Percentiles rank a stretch among this genome's conserved stretches.
phyloP scores from a whole-genome alignment of 2,329 filamentous ascomycete genomes.

The Monosporascus sp. region DNA sequence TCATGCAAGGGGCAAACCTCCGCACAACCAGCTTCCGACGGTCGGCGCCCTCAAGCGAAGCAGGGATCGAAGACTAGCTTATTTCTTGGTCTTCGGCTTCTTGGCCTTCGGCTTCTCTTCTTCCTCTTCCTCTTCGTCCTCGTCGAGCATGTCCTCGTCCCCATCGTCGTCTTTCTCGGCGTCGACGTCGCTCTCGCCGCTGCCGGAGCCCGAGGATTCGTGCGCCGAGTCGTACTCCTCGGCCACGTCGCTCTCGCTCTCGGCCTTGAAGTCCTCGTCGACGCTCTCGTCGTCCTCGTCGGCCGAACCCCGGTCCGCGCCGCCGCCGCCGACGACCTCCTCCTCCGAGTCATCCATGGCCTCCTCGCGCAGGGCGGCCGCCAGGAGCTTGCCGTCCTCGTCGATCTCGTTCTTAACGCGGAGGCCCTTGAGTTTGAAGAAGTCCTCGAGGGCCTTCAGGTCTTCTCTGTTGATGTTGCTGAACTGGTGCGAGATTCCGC shows the following conservation, averaged over 20 bases:
- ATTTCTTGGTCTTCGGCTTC: conserved; percentile 33
- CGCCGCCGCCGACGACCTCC: conserved; percentile 61
- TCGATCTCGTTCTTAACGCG: conserved; percentile 99
- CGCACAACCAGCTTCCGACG: too few species aligned
- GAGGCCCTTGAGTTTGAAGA: conserved; percentile 93
- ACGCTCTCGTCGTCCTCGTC: conserved; percentile 95
- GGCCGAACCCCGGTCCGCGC: conserved; percentile 78
- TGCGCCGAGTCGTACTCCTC: conserved; percentile 94
- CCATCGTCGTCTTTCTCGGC: conserved; percentile 44
- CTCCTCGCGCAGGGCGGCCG: conserved; percentile 77
- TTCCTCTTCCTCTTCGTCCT: conserved; percentile 34
- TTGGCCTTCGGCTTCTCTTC: conserved; percentile 38
- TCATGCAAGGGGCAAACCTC: too few species aligned
- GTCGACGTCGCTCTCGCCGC: conserved; percentile 58
- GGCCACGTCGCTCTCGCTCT: conserved; percentile 90
- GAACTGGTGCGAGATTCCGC: conserved; percentile 87
- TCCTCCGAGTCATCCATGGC: conserved; percentile 82
- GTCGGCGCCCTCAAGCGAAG: too few species aligned
- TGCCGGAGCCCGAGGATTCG: conserved; percentile 73
- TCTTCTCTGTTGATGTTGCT: conserved; percentile 99
- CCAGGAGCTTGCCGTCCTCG: conserved; percentile 78
- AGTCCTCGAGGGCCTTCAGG: conserved; percentile 90
- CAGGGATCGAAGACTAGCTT: neutral
- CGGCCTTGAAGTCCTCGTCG: conserved; percentile 92
- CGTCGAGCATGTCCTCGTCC: conserved; percentile 23